Evolutionary conservation across 2,329 filamentous ascomycete genomes (phyloP).

Genomic region (Calonectria leucothoes): DNA sequence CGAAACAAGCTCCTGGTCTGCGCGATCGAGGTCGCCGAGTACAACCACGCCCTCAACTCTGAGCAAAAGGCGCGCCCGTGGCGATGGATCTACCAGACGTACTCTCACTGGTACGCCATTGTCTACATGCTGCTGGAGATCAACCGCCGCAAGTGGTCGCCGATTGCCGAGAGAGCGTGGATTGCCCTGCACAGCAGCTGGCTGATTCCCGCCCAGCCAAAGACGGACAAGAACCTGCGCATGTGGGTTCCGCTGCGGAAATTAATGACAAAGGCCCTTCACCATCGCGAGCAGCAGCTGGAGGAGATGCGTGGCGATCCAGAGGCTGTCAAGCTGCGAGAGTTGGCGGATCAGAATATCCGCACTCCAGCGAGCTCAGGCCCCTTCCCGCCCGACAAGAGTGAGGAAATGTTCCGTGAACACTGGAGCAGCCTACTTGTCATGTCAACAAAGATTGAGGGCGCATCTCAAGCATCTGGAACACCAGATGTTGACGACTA

Average conservation of each 20-base stretch:
- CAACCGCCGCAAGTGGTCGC: constrained; percentile 57
- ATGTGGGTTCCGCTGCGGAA: constrained; percentile 56
- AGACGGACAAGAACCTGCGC: constrained; percentile 42
- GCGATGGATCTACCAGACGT: constrained; percentile 70
- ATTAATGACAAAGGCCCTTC: constrained; percentile 52
- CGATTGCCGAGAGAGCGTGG: constrained; percentile 61
- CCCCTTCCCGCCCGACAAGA: constrained; percentile 22
- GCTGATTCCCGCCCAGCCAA: constrained; percentile 46
- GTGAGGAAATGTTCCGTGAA: constrained; percentile 13
- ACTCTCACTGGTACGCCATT: constrained; percentile 69
- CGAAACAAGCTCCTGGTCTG: constrained; percentile 60
- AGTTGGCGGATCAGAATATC: constrained; percentile 41
- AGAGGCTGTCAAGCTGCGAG: constrained; percentile 39
- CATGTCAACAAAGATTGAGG: accelerated
- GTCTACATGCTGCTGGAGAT: constrained; percentile 67
- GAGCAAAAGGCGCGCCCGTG: constrained; percentile 62
- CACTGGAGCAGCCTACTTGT: constrained; percentile 30
- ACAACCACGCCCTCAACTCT: constrained; percentile 64
- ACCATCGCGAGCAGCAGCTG: constrained; percentile 52
- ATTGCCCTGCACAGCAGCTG: constrained; percentile 57
- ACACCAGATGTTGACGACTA: accelerated
- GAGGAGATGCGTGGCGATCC: constrained; percentile 45
- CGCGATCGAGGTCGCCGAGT: constrained; percentile 67
- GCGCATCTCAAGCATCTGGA: neutral
- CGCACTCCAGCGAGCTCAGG: constrained; percentile 45